Evolutionary conservation across 2,329 filamentous ascomycete genomes (phyloP).

Genomic region (Colletotrichum lupini): DNA sequence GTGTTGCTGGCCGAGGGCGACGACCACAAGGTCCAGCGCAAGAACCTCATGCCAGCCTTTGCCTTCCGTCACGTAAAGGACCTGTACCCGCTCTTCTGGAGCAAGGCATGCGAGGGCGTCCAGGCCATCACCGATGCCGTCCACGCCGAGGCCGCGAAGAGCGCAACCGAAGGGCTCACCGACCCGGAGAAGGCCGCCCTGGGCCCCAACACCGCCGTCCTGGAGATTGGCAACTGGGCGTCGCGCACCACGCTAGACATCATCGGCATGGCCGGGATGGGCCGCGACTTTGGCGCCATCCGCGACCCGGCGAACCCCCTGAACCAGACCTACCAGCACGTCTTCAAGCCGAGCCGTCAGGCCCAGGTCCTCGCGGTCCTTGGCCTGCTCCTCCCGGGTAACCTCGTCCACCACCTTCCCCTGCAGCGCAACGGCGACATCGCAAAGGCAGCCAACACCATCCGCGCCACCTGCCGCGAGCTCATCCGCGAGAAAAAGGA

Average conservation of each 20-base stretch:
- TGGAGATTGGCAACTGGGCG: conserved; percentile 70
- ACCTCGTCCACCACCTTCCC: conserved; percentile 73
- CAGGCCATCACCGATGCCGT: conserved; percentile 65
- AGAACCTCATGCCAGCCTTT: conserved; percentile 84
- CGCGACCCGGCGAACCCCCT: conserved; percentile 69
- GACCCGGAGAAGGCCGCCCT: conserved; percentile 40
- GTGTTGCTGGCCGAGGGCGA: conserved; percentile 89
- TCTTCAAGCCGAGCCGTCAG: conserved; percentile 65
- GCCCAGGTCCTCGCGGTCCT: conserved; percentile 69
- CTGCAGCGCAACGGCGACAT: conserved; percentile 77
- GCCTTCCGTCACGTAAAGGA: conserved; percentile 88
- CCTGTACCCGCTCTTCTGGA: conserved; percentile 86
- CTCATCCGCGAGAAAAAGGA: conserved; percentile 78
- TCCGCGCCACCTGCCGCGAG: conserved; percentile 74
- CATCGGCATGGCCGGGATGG: conserved; percentile 78
- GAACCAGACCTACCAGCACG: conserved; percentile 63
- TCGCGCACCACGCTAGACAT: conserved; percentile 79
- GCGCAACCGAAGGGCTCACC: conserved; percentile 40
- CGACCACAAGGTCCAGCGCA: conserved; percentile 85
- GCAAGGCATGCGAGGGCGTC: conserved; percentile 76
- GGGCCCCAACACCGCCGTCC: conserved; percentile 48
- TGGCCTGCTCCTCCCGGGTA: conserved; percentile 69
- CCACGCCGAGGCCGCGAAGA: conserved; percentile 43
- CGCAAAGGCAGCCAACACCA: conserved; percentile 62
- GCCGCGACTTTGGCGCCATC: conserved; percentile 76